phyloP scores from a whole-genome alignment of 106 monocot genomes.

The Dactylorhiza incarnata region DNA sequence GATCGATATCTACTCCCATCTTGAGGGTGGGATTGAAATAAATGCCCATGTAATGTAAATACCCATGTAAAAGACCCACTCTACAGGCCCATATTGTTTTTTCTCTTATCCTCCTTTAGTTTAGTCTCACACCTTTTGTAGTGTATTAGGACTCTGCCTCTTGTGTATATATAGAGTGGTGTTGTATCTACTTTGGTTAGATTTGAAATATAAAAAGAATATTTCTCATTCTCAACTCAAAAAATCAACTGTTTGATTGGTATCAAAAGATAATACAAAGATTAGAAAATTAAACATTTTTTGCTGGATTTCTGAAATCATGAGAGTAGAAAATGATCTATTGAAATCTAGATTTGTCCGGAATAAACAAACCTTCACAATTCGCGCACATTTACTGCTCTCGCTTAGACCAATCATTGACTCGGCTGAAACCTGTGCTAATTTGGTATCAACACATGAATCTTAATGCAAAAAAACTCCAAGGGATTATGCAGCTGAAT shows the following conservation, averaged over 20 bases:
- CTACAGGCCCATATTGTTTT: no score
- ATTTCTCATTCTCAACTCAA: neutral
- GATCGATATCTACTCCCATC: no score
- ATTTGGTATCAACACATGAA: neutral
- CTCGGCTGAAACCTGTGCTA: slow-evolving; percentile 76
- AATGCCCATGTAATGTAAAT: no score
- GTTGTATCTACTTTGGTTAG: no score
- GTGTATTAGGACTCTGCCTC: no score
- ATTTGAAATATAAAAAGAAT: neutral
- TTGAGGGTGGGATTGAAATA: no score
- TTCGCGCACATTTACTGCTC: slow-evolving; percentile 82
- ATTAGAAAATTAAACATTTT: neutral
- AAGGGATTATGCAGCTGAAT: neutral
- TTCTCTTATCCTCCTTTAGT: no score
- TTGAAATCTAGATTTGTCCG: neutral
- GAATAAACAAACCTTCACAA: slow-evolving; percentile 61
- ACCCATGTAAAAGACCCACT: no score
- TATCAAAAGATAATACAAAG: neutral
- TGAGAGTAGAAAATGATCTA: neutral
- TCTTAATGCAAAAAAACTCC: neutral
- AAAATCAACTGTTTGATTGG: neutral
- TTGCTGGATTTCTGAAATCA: neutral
- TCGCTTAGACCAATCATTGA: slow-evolving; percentile 94
- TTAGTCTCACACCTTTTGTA: no score
- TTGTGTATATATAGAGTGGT: no score